These are phyloP conservation scores for Epichloe elymi DNA, from an alignment of 2,329 filamentous ascomycete genomes.

Conservation along the genomic window DNA sequence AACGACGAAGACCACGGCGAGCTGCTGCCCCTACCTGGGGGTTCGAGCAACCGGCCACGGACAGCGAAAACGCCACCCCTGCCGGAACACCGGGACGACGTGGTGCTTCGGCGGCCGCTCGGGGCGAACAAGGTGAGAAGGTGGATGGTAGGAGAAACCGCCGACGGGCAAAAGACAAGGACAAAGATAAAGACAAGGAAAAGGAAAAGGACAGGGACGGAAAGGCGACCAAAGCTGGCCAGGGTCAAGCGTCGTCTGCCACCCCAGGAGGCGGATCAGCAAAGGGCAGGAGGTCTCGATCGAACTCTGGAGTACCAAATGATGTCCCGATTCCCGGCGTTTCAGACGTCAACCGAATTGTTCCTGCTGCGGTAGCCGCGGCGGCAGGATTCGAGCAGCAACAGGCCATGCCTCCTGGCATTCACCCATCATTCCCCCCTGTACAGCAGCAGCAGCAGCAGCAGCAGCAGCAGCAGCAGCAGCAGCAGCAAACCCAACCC, in stretches of 20 bases:
- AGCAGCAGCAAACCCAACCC: not conserved
- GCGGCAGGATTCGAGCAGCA: slow-evolving; percentile 29
- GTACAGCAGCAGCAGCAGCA: not conserved
- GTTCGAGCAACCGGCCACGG: slow-evolving; percentile 43
- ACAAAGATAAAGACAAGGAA: slow-evolving; percentile 12
- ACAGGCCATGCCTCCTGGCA: slow-evolving; percentile 10
- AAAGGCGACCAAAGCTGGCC: slow-evolving; percentile 27
- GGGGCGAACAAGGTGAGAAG: slow-evolving; percentile 34
- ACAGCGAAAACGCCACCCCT: slow-evolving; percentile 45
- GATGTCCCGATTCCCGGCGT: slow-evolving; percentile 11
- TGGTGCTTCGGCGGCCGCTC: slow-evolving; percentile 25
- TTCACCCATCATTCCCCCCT: slow-evolving; percentile 26
- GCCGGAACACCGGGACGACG: slow-evolving; percentile 44
- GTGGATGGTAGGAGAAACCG: slow-evolving; percentile 24
- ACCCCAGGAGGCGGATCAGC: slow-evolving; percentile 22
- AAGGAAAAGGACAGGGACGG: slow-evolving; percentile 20
- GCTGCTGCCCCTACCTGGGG: slow-evolving; percentile 60
- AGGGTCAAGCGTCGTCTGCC: slow-evolving; percentile 29
- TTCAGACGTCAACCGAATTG: not conserved
- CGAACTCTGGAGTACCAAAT: slow-evolving; percentile 35
- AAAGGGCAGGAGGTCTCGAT: slow-evolving; percentile 41
- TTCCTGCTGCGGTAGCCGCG: slow-evolving; percentile 2
- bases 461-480: not conserved
- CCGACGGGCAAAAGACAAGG: slow-evolving; percentile 28
- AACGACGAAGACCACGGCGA: slow-evolving; percentile 46